A percentile compares a stretch with the other conserved stretches of the same genome.
These are phyloP conservation scores for Davidsoniella eucalypti DNA, from an alignment of 2,329 filamentous ascomycete genomes.

Conservation along the genomic window DNA sequence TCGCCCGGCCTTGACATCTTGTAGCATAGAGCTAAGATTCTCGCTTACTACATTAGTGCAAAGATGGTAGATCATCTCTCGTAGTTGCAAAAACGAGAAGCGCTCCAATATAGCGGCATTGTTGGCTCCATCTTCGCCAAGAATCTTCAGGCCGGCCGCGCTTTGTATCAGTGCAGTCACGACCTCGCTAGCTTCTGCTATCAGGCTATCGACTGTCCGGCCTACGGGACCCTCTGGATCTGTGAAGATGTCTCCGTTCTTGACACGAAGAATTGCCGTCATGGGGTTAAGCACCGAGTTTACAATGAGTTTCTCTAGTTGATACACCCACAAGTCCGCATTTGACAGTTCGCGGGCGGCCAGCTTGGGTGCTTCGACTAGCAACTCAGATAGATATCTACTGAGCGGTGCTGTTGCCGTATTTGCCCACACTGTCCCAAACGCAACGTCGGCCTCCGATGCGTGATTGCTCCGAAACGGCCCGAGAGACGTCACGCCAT, in stretches of 20 bases:
- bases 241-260: conserved; percentile 58
- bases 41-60: conserved; percentile 26
- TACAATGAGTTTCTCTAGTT: conserved; percentile 73
- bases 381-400: conserved; percentile 25
- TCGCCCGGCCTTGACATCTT: conserved; percentile 36
- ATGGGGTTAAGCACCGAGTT: conserved; percentile 73
- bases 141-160: conserved; percentile 1
- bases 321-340: conserved; percentile 37
- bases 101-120: conserved; percentile 20
- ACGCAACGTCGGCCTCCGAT: conserved; percentile 29
- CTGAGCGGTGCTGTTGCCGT: conserved; percentile 3
- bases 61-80: conserved; percentile 23
- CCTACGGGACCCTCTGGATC: conserved; percentile 34
- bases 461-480: conserved; percentile 37
- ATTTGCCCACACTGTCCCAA: conserved; percentile 30
- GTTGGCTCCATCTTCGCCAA: conserved; percentile 14
- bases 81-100: conserved; percentile 28
- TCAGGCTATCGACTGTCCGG: conserved; percentile 47
- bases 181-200: conserved; percentile 61
- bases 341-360: conserved; percentile 24
- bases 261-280: conserved; percentile 59
- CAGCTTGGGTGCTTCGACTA: conserved; percentile 28
- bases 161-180: conserved; percentile 24
- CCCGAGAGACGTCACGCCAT: conserved; percentile 35
- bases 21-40: conserved; percentile 47